phyloP scores from a whole-genome alignment of 2,329 filamentous ascomycete genomes.

The Cercospora sesami region DNA sequence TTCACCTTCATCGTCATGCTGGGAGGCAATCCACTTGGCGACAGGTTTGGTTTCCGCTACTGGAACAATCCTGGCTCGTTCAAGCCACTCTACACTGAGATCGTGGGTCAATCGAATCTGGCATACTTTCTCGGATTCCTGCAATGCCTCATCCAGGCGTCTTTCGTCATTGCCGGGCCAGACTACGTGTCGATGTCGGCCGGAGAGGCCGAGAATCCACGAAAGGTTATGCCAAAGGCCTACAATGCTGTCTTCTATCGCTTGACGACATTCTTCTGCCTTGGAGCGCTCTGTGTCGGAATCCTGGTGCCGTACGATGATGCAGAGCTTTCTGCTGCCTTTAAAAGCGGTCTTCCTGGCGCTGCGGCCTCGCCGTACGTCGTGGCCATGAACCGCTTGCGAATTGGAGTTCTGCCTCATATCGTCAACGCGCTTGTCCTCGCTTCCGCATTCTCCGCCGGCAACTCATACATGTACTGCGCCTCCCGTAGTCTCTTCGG shows the following conservation, averaged over 20 bases:
- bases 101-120: slow-evolving; percentile 56
- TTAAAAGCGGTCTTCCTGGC: slow-evolving; percentile 52
- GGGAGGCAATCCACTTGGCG: slow-evolving; percentile 69
- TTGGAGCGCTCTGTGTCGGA: slow-evolving; percentile 70
- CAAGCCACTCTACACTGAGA: slow-evolving; percentile 56
- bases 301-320: slow-evolving; percentile 69
- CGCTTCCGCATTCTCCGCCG: slow-evolving; percentile 66
- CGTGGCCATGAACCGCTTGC: slow-evolving; percentile 66
- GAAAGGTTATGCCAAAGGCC: slow-evolving; percentile 67
- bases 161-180: slow-evolving; percentile 66
- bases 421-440: slow-evolving; percentile 68
- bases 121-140: slow-evolving; percentile 77
- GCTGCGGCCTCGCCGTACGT: slow-evolving; percentile 66
- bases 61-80: slow-evolving; percentile 62
- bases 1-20: slow-evolving; percentile 84
- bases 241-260: slow-evolving; percentile 80
- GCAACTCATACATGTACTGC: slow-evolving; percentile 67
- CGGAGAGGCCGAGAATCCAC: slow-evolving; percentile 70
- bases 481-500: slow-evolving; percentile 67
- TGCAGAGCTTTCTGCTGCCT: slow-evolving; percentile 60
- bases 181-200: slow-evolving; percentile 67
- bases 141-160: slow-evolving; percentile 70
- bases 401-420: slow-evolving; percentile 64
- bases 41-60: slow-evolving; percentile 71
- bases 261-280: slow-evolving; percentile 71